phyloP scores from a whole-genome alignment of 208 protist genomes.

The Histomonas meleagridis region DNA sequence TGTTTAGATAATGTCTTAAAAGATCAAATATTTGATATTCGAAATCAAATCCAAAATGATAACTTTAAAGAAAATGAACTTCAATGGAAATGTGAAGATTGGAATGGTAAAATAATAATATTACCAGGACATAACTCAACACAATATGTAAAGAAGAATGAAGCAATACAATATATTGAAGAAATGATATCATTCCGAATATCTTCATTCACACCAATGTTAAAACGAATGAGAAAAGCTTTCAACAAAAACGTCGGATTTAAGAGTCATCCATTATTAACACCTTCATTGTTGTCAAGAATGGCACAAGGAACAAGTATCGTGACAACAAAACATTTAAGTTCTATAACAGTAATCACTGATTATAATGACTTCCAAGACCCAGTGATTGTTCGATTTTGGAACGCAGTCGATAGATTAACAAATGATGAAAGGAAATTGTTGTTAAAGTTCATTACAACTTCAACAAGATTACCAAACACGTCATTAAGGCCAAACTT shows the following conservation, averaged over 20 bases:
- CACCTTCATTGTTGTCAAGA: neutral
- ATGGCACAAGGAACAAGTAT: neutral
- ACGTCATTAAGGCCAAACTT: neutral
- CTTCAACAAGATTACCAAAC: neutral
- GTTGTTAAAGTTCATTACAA: neutral
- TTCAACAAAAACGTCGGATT: neutral
- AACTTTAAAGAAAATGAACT: neutral
- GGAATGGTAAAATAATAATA: neutral
- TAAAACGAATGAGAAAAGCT: neutral
- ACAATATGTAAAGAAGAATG: neutral
- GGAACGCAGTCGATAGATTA: neutral
- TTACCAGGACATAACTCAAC: neutral
- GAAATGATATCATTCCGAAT: neutral
- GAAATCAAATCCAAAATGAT: neutral
- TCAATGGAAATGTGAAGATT: neutral
- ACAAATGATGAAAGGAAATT: neutral
- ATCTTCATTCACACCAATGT: neutral
- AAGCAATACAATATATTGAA: neutral
- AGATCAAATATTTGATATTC: neutral
- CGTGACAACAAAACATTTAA: neutral
- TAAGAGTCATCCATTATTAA: neutral
- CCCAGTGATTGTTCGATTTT: neutral
- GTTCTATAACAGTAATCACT: neutral
- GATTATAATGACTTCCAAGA: too few species aligned
- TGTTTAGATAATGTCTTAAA: neutral